Evolutionary conservation across 352 stramenopile genomes (phyloP).

Genomic region (Saprolegnia parasitica): DNA sequence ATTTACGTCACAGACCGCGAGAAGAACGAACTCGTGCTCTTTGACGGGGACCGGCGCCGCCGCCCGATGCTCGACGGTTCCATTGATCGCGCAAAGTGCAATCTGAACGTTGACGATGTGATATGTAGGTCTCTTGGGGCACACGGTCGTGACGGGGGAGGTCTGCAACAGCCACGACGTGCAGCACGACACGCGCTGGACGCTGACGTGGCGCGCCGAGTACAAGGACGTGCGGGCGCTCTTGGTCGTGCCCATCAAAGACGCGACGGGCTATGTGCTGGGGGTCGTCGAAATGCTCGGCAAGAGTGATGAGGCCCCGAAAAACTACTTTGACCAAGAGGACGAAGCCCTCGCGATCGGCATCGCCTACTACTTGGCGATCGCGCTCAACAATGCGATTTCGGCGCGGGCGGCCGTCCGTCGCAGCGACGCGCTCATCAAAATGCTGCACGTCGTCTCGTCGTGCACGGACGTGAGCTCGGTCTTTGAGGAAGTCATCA

Average conservation of each 20-base stretch:
- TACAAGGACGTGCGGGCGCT: neutral
- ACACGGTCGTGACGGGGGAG: neutral
- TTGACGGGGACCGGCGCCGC: neutral
- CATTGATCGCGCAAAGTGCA: too few species aligned
- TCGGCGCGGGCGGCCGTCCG: conserved; percentile 48
- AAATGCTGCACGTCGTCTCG: conserved; percentile 53
- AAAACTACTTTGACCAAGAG: conserved; percentile 65
- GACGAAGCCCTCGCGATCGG: conserved; percentile 60
- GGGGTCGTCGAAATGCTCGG: conserved; percentile 64
- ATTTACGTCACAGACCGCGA: conserved; percentile 63
- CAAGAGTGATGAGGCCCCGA: conserved; percentile 39
- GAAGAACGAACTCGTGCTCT: conserved; percentile 40
- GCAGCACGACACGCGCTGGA: neutral
- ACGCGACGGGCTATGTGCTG: conserved; percentile 25
- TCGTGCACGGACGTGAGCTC: conserved; percentile 48
- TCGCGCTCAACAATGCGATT: conserved; percentile 63
- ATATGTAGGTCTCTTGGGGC: neutral
- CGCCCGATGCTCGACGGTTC: neutral
- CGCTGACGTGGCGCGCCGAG: neutral
- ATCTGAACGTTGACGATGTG: too few species aligned
- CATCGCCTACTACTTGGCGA: conserved; percentile 62
- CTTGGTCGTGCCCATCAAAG: neutral
- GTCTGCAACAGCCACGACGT: neutral
- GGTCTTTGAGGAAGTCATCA: conserved; percentile 41
- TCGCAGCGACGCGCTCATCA: conserved; percentile 60